Percentiles rank a stretch among this genome's conserved stretches.
phyloP scores from a whole-genome alignment of 2,329 filamentous ascomycete genomes.

The Colletotrichum sp. region DNA sequence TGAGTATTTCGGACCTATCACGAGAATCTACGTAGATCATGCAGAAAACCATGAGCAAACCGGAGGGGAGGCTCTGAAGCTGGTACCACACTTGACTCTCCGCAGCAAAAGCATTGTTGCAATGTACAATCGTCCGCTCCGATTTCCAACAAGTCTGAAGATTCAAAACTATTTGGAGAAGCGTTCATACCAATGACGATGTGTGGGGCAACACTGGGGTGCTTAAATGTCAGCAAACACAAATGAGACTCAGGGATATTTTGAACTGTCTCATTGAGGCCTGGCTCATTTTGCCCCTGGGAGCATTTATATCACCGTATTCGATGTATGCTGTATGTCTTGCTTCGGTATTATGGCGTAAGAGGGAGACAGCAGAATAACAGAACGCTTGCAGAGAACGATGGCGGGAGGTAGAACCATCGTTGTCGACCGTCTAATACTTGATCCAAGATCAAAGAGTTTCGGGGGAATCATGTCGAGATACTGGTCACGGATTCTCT shows the following conservation, averaged over 20 bases:
- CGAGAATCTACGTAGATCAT: not conserved
- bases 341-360: not conserved
- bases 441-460: rapidly evolving
- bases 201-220: not conserved
- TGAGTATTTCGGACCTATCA: rapidly evolving
- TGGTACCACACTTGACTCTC: too few species aligned
- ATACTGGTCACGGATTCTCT: not conserved
- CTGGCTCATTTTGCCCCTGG: not conserved
- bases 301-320: rapidly evolving
- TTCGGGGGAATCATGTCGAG: rapidly evolving
- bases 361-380: not conserved
- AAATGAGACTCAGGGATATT: not conserved
- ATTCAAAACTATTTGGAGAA: not conserved
- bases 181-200: rapidly evolving
- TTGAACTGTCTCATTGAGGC: not conserved
- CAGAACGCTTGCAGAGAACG: not conserved
- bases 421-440: not conserved
- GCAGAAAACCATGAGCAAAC: not conserved
- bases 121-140: not conserved
- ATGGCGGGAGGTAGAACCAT: not conserved
- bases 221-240: not conserved
- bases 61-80: too few species aligned
- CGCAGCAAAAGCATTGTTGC: not conserved
- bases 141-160: not conserved
- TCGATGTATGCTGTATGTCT: not conserved